phyloP scores from a whole-genome alignment of 2,329 filamentous ascomycete species.

The Colletotrichum endophyticum region DNA sequence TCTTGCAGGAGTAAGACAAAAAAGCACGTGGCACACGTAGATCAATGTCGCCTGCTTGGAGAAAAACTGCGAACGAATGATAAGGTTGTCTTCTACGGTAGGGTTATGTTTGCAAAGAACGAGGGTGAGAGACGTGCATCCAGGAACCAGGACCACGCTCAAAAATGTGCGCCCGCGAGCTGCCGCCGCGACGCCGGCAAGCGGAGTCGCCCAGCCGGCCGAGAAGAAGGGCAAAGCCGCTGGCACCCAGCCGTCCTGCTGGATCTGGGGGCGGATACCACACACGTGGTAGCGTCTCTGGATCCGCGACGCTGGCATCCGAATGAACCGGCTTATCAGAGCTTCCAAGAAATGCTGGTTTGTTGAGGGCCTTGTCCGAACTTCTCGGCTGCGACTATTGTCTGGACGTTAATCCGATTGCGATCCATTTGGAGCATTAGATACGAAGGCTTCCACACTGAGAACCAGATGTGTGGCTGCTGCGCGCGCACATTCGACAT shows the following conservation, averaged over 20 bases:
- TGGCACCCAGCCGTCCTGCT: not conserved
- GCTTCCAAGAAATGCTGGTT: not conserved
- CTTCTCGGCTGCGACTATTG: not conserved
- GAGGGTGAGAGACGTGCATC: not conserved
- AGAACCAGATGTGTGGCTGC: not conserved
- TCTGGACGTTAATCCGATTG: not conserved
- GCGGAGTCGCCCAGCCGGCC: constrained; percentile 4
- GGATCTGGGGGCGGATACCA: constrained; percentile 15
- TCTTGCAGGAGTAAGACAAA: not conserved
- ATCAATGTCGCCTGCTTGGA: not conserved
- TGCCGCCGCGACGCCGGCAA: not conserved
- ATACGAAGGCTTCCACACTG: not conserved
- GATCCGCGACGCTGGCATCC: not conserved
- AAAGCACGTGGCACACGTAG: not conserved
- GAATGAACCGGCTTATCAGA: not conserved
- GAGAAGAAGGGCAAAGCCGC: not conserved
- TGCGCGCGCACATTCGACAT: not conserved
- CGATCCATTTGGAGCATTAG: not conserved
- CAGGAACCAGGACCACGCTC: not conserved
- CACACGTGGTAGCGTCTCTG: not conserved
- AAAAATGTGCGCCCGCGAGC: not conserved
- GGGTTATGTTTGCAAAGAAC: not conserved
- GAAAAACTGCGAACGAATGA: not conserved
- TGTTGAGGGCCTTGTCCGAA: not conserved
- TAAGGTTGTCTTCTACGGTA: not conserved